phyloP scores from a whole-genome alignment of 129 eudicot genomes.

The Lactuca saligna region DNA sequence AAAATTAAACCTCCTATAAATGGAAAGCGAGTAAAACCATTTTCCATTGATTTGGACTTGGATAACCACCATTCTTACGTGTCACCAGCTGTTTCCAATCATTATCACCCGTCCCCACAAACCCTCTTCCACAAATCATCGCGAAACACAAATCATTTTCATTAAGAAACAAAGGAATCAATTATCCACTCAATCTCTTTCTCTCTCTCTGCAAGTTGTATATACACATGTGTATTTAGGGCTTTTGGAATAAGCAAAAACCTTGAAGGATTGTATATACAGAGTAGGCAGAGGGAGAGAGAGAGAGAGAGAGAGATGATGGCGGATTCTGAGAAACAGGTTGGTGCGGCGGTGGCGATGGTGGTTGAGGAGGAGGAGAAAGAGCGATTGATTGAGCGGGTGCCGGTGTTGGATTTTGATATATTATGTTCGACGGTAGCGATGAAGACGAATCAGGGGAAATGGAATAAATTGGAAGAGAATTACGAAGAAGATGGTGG shows the following conservation, averaged over 20 bases:
- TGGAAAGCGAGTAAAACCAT: conserved; percentile 2
- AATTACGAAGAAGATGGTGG: conserved; percentile 29
- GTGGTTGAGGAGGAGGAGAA: conserved; percentile 52
- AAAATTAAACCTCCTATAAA: conserved; percentile 6
- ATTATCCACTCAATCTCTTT: conserved; percentile 34
- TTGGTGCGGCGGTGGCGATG: conserved; percentile 23
- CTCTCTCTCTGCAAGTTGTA: conserved; percentile 10
- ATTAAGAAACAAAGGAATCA: conserved; percentile 3
- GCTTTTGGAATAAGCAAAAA: conserved; percentile 2
- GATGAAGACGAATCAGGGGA: conserved; percentile 66
- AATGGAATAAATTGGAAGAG: conserved; percentile 51
- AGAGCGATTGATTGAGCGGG: conserved; percentile 41
- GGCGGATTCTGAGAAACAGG: conserved; percentile 47
- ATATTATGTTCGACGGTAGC: conserved; percentile 80
- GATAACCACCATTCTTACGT: conserved; percentile 36
- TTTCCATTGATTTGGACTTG: conserved; percentile 16
- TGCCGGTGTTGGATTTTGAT: conserved; percentile 70
- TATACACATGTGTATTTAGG: conserved; percentile 10
- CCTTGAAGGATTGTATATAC: conserved; percentile 14
- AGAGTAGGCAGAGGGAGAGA: background rate
- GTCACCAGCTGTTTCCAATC: conserved; percentile 48
- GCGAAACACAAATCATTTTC: conserved; percentile 23
- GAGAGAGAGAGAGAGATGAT: conserved; percentile 29
- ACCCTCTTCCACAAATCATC: conserved; percentile 11
- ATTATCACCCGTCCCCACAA: conserved; percentile 10